Conservation (phyloP, 139 green algal species). For the Auxenochlorella pyrenoidosa region DNA sequence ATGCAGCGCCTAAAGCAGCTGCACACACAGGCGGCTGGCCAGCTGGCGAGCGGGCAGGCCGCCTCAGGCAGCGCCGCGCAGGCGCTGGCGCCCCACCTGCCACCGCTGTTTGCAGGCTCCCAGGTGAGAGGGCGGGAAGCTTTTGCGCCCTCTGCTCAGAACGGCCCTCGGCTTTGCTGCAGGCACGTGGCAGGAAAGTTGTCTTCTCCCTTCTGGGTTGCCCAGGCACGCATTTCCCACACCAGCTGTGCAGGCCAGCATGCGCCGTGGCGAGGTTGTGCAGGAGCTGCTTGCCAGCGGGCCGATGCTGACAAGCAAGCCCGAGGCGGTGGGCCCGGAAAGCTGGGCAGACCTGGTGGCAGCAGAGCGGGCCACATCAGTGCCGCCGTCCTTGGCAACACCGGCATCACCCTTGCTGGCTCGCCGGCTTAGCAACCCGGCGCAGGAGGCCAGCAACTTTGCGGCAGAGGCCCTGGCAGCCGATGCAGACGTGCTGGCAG, state of each 20-base stretch:
- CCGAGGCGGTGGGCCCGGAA: slow-evolving; percentile 14
- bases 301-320: background rate
- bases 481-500: slow-evolving; percentile 7
- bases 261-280: slow-evolving; percentile 13
- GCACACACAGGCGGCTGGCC: slow-evolving; percentile 6
- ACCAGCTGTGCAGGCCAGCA: background rate
- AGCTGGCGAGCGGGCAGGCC: background rate
- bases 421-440: slow-evolving; percentile 25
- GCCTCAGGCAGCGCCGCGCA: background rate
- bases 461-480: slow-evolving; percentile 19
- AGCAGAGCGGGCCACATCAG: background rate
- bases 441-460: slow-evolving; percentile 32
- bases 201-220: too few species aligned
- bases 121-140: background rate
- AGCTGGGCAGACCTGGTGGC: slow-evolving; percentile 30
- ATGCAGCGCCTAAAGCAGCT: slow-evolving; percentile 35
- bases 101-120: slow-evolving; percentile 12
- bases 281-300: background rate
- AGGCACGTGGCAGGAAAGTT: background rate
- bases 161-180: background rate
- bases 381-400: too few species aligned
- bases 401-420: background rate
- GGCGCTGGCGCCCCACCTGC: background rate
- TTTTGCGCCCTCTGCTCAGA: background rate
- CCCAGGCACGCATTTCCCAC: background rate